Percentiles rank a stretch among this genome's conserved stretches.
These are phyloP conservation scores for Gossypium schwendimanii DNA, from an alignment of 441 rosid genomes.

Conservation along the genomic window DNA sequence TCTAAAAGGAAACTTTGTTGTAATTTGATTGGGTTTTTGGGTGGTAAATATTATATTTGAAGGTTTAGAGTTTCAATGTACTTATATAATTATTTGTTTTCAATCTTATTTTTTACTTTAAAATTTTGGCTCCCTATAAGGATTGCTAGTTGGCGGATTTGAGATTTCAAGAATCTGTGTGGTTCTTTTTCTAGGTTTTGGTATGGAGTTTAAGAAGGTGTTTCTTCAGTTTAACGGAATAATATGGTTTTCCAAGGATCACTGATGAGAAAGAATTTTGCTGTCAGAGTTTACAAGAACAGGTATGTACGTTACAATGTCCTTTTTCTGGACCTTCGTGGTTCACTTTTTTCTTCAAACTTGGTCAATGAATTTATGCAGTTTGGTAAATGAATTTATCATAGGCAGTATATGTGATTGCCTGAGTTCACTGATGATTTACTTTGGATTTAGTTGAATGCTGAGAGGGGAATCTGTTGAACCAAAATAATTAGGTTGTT, in stretches of 20 bases:
- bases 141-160: slow-evolving; percentile 12
- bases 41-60: neutral
- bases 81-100: neutral
- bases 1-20: neutral
- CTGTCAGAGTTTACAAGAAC: slow-evolving; percentile 14
- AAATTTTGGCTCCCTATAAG: slow-evolving; percentile 13
- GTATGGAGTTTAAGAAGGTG: slow-evolving; percentile 4
- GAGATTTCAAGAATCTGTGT: slow-evolving; percentile 6
- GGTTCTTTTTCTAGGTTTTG: neutral
- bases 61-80: neutral
- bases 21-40: neutral
- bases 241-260: slow-evolving; percentile 15
- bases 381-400: slow-evolving; percentile 3
- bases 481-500: neutral
- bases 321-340: neutral
- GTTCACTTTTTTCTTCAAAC: neutral
- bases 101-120: neutral
- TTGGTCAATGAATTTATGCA: slow-evolving; percentile 6
- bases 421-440: neutral
- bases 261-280: slow-evolving; percentile 15
- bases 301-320: slow-evolving; percentile 17
- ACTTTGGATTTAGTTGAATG: neutral
- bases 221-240: slow-evolving; percentile 11
- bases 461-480: neutral
- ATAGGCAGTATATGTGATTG: neutral